Evolutionary conservation across 1,284 basidiomycete species (phyloP).

Genomic region (Austroboletus novae-zelandiae): DNA sequence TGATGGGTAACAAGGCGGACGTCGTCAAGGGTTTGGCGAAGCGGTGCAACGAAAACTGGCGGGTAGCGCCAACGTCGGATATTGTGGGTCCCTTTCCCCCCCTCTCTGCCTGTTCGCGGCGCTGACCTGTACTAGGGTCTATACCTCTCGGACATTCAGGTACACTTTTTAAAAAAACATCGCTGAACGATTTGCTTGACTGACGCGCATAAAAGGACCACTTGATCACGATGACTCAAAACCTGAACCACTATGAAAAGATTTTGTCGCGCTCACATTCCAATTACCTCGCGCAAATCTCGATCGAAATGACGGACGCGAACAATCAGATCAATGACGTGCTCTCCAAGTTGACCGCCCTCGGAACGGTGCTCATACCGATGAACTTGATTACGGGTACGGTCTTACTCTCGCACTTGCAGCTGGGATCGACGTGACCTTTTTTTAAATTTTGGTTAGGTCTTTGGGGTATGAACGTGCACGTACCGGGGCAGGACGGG

Average conservation of each 20-base stretch:
- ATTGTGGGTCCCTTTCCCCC: constrained; percentile 60
- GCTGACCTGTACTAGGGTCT: constrained; percentile 59
- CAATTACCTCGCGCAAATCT: constrained; percentile 98
- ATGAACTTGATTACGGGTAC: constrained; percentile 93
- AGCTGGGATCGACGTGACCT: too few species aligned
- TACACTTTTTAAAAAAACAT: too few species aligned
- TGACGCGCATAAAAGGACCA: constrained; percentile 66
- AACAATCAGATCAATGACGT: constrained; percentile 99
- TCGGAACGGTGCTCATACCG: constrained; percentile 96
- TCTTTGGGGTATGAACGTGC: constrained; percentile 90
- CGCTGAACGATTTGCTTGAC: not conserved
- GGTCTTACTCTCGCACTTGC: not conserved
- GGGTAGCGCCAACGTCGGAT: constrained; percentile 95
- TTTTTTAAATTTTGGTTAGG: constrained; percentile 38
- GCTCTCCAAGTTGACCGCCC: constrained; percentile 94
- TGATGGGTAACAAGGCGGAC: constrained; percentile 99
- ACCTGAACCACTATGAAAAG: constrained; percentile 98
- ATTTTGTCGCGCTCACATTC: constrained; percentile 98
- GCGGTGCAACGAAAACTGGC: constrained; percentile 99
- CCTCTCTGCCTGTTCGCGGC: not conserved
- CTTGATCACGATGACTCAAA: constrained; percentile 99
- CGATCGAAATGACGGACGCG: constrained; percentile 99
- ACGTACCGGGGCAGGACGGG: constrained; percentile 82
- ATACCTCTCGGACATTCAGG: constrained; percentile 91
- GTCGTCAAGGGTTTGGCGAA: constrained; percentile 99